Conservation (phyloP, 78 protist species). For the Speleostelium caveatum region DNA sequence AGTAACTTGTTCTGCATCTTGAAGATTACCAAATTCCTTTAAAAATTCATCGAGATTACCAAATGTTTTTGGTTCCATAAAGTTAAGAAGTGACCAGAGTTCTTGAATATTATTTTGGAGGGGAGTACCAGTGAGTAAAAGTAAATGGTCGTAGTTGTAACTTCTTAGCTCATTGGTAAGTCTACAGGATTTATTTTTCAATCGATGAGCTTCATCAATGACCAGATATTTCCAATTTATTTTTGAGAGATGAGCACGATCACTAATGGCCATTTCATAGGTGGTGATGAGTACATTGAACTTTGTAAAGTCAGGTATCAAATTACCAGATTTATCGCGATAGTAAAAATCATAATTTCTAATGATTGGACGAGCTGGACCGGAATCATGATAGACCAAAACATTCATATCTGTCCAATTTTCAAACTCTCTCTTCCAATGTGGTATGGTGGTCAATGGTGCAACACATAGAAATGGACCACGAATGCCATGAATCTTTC, state of each 20-base stretch:
- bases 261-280: conserved; percentile 90
- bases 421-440: conserved; percentile 94
- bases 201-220: conserved; percentile 95
- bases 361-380: too few species aligned
- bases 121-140: conserved; percentile 96
- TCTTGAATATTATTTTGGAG: conserved; percentile 93
- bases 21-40: conserved; percentile 90
- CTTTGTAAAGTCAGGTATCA: too few species aligned
- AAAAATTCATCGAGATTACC: conserved; percentile 56
- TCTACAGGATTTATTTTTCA: conserved; percentile 85
- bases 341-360: conserved; percentile 82
- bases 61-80: conserved; percentile 85
- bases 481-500: conserved; percentile 50
- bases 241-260: conserved; percentile 51
- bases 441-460: conserved; percentile 91
- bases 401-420: conserved; percentile 75
- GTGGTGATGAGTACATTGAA: conserved; percentile 94
- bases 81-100: conserved; percentile 92
- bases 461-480: conserved; percentile 96
- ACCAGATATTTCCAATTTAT: conserved; percentile 86
- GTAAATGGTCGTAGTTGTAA: conserved; percentile 52
- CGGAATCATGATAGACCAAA: conserved; percentile 84
- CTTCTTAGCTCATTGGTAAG: conserved; percentile 72
- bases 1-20: conserved; percentile 75
- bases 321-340: background rate